Conservation (phyloP, 2,329 filamentous ascomycete genomes). For the Cytospora leucostoma region DNA sequence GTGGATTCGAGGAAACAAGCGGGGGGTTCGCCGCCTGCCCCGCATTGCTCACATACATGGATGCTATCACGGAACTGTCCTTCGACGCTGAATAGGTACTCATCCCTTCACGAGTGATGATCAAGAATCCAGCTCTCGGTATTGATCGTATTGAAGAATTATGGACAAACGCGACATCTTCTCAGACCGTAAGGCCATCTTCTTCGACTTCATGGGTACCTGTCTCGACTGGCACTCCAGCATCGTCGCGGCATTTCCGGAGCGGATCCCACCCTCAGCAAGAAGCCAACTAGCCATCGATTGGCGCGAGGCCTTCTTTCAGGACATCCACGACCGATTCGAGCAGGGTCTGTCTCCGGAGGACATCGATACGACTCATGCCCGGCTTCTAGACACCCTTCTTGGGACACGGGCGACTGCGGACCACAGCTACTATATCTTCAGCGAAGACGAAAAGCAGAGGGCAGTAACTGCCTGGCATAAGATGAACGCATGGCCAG, state of each 20-base stretch:
- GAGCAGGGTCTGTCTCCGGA: constrained; percentile 40
- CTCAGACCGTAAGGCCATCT: constrained; percentile 44
- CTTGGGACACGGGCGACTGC: constrained; percentile 34
- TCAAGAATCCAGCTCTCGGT: too few species aligned
- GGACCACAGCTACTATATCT: constrained; percentile 28
- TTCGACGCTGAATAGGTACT: too few species aligned
- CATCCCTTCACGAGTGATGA: background rate
- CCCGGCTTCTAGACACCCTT: constrained; percentile 42
- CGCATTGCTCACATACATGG: too few species aligned
- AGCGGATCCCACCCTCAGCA: constrained; percentile 34
- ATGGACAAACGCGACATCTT: background rate
- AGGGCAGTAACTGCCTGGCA: constrained; percentile 48
- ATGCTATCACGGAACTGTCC: too few species aligned
- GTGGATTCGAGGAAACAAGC: too few species aligned
- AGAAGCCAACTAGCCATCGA: constrained; percentile 48
- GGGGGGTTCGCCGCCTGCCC: too few species aligned
- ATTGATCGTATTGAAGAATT: background rate
- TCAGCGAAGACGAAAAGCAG: constrained; percentile 26
- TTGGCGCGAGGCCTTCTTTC: constrained; percentile 54
- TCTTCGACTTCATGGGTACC: constrained; percentile 62
- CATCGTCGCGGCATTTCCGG: constrained; percentile 40
- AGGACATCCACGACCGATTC: constrained; percentile 44
- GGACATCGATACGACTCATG: constrained; percentile 54
- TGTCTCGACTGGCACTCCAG: constrained; percentile 56
- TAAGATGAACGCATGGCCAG: constrained; percentile 51